Evolutionary conservation across 345 rosid species (phyloP).

Genomic region (Turnera subulata): DNA sequence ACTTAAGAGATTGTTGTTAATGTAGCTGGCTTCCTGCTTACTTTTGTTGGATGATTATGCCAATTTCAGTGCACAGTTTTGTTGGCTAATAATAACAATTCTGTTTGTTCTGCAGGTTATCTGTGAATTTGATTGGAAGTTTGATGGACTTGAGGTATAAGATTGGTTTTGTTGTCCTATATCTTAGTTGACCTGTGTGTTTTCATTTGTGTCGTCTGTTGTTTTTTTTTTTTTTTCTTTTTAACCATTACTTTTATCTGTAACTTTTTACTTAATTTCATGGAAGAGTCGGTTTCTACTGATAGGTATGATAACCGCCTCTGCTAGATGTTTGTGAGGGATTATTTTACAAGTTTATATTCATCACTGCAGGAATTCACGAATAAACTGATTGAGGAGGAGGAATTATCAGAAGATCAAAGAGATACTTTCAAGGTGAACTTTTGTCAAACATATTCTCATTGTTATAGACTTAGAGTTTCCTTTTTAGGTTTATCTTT

Average conservation of each 20-base stretch:
- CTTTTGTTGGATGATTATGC: neutral
- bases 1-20: neutral
- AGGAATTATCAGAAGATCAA: slow-evolving; percentile 66
- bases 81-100: slow-evolving; percentile 11
- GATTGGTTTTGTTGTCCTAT: slow-evolving; percentile 11
- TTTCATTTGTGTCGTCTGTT: too few relatives aligned
- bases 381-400: slow-evolving; percentile 54
- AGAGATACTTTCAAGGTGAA: slow-evolving; percentile 81
- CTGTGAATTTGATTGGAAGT: slow-evolving; percentile 92
- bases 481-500: neutral
- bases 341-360: too few relatives aligned
- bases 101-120: slow-evolving; percentile 58
- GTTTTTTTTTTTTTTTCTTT: too few relatives aligned
- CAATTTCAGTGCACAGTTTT: neutral
- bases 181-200: neutral
- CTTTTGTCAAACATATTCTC: slow-evolving; percentile 10
- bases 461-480: slow-evolving; percentile 1
- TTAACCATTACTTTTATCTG: too few relatives aligned
- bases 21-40: neutral
- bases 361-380: slow-evolving; percentile 80
- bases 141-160: slow-evolving; percentile 80
- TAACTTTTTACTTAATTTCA: too few relatives aligned
- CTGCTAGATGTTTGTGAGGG: too few relatives aligned
- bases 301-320: too few relatives aligned
- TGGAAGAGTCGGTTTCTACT: too few relatives aligned